These are phyloP conservation scores for Ustulina deusta DNA, from an alignment of 2,329 filamentous ascomycete genomes.

Conservation along the genomic window DNA sequence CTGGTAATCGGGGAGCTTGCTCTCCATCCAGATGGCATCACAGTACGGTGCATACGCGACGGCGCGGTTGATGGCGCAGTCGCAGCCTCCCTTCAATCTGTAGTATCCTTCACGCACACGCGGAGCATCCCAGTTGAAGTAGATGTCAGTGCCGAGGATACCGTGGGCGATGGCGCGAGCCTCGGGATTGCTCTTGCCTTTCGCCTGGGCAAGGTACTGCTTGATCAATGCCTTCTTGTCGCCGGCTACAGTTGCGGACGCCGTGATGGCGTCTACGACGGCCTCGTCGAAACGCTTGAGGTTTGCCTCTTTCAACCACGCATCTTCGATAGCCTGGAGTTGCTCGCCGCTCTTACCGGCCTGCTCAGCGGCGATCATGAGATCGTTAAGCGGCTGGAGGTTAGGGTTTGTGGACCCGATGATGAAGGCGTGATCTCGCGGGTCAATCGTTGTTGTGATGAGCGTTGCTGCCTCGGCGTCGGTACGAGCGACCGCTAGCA, in stretches of 20 bases:
- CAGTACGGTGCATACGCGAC: conserved; percentile 92
- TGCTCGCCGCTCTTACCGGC: conserved; percentile 82
- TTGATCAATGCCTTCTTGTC: conserved; percentile 77
- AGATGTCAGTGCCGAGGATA: conserved; percentile 82
- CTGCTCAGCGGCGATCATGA: conserved; percentile 88
- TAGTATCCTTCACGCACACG: conserved; percentile 96
- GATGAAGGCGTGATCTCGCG: conserved; percentile 94
- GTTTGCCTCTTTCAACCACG: conserved; percentile 81
- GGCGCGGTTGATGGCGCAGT: conserved; percentile 90
- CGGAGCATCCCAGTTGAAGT: conserved; percentile 96
- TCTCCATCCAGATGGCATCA: conserved; percentile 99
- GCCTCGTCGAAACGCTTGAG: conserved; percentile 93
- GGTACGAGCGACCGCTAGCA: conserved; percentile 91
- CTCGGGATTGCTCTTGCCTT: conserved; percentile 89
- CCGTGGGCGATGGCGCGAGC: conserved; percentile 82
- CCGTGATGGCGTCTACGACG: conserved; percentile 83
- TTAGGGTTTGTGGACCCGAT: conserved; percentile 87
- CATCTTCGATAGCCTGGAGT: conserved; percentile 92
- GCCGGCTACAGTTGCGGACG: conserved; percentile 63
- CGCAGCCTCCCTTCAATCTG: conserved; percentile 89
- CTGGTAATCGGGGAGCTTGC: conserved; percentile 89
- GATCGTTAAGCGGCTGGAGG: conserved; percentile 85
- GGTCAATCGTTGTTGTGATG: conserved; percentile 96
- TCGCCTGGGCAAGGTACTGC: conserved; percentile 74
- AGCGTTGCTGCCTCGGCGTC: conserved; percentile 98